Percentiles rank a stretch among this genome's conserved stretches.
These are phyloP conservation scores for Penicillium robsamsonii DNA, from an alignment of 495 filamentous ascomycete genomes.

Conservation along the genomic window DNA sequence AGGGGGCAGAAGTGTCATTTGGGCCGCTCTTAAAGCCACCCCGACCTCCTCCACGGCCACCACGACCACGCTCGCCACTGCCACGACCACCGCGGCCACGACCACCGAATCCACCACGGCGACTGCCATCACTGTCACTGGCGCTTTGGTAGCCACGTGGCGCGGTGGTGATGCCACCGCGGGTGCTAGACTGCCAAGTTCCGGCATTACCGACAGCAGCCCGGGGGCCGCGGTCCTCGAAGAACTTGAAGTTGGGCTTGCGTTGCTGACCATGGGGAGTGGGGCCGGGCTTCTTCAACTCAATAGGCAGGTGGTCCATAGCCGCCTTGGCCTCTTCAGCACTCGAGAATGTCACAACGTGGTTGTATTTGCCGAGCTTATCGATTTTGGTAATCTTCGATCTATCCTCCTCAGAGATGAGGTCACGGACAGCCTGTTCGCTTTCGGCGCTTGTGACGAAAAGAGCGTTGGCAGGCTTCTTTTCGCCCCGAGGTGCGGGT, in stretches of 20 bases:
- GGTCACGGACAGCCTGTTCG: slow-evolving; percentile 71
- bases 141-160: slow-evolving; percentile 74
- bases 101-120: slow-evolving; percentile 64
- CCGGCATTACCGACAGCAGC: slow-evolving; percentile 60
- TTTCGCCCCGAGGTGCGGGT: slow-evolving; percentile 40
- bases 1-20: slow-evolving; percentile 48
- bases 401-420: slow-evolving; percentile 79
- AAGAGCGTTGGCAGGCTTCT: slow-evolving; percentile 68
- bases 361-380: slow-evolving; percentile 69
- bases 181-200: slow-evolving; percentile 67
- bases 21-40: slow-evolving; percentile 56
- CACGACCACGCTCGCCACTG: slow-evolving; percentile 45
- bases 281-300: slow-evolving; percentile 59
- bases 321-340: slow-evolving; percentile 75
- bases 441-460: slow-evolving; percentile 79
- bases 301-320: slow-evolving; percentile 66
- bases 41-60: slow-evolving; percentile 42
- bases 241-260: slow-evolving; percentile 78
- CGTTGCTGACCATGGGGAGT: slow-evolving; percentile 59
- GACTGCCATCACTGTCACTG: slow-evolving; percentile 74
- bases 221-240: slow-evolving; percentile 58
- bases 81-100: slow-evolving; percentile 57
- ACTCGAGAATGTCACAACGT: slow-evolving; percentile 75
- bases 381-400: slow-evolving; percentile 76
- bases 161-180: slow-evolving; percentile 52